Conservation (phyloP, 345 rosid genomes). For the Ricinus communis region DNA sequence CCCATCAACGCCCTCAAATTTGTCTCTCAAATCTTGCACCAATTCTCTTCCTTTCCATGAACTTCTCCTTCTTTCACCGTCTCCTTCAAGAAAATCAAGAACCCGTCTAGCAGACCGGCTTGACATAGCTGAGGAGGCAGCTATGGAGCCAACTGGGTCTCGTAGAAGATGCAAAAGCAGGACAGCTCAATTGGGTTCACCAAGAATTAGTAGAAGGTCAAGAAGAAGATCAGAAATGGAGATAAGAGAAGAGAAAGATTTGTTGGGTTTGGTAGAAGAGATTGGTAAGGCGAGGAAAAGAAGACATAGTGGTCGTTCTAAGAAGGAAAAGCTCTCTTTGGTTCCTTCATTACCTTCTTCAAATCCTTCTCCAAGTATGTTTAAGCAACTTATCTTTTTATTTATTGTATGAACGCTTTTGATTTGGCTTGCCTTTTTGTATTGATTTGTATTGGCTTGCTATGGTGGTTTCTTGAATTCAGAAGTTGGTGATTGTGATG, state of each 20-base stretch:
- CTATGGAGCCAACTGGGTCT: constrained; percentile 39
- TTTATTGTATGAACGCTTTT: background rate
- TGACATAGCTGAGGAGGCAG: constrained; percentile 58
- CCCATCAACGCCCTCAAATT: constrained; percentile 42
- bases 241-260: constrained; percentile 62
- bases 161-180: constrained; percentile 59
- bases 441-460: background rate
- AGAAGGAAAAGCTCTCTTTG: constrained; percentile 68
- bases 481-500: constrained; percentile 53
- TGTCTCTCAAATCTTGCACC: constrained; percentile 41
- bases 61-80: constrained; percentile 67
- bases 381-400: background rate
- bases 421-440: constrained; percentile 3
- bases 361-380: constrained; percentile 49
- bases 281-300: constrained; percentile 51
- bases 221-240: constrained; percentile 68
- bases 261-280: constrained; percentile 44
- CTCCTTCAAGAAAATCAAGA: constrained; percentile 58
- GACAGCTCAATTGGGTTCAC: constrained; percentile 58
- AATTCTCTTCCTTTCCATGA: constrained; percentile 53
- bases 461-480: constrained; percentile 10
- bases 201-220: constrained; percentile 54
- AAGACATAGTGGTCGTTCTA: constrained; percentile 48
- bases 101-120: constrained; percentile 63
- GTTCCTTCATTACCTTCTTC: constrained; percentile 47